Evolutionary conservation across 73 alveolate species (phyloP).

Genomic region (Paramecium octaurelia): DNA sequence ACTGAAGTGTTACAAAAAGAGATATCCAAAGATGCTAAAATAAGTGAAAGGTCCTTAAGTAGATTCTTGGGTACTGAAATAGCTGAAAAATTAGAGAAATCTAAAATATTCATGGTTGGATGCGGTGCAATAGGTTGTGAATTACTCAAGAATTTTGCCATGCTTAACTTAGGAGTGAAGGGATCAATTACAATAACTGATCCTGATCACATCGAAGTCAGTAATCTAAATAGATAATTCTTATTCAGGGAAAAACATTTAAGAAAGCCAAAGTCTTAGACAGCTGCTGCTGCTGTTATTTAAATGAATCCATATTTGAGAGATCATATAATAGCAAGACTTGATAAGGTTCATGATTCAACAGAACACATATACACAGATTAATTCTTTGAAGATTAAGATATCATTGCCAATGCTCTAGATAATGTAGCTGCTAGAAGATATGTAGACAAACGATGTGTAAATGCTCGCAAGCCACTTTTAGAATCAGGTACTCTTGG

Average conservation of each 20-base stretch:
- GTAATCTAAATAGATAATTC: slow-evolving; percentile 94
- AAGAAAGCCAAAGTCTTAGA: slow-evolving; percentile 87
- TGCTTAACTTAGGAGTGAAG: slow-evolving; percentile 80
- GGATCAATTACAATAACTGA: slow-evolving; percentile 89
- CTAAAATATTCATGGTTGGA: slow-evolving; percentile 77
- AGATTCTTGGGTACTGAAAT: slow-evolving; percentile 44
- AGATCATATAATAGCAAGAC: slow-evolving; percentile 86
- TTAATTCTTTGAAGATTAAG: slow-evolving; percentile 79
- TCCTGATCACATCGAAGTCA: slow-evolving; percentile 96
- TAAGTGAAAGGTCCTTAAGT: neutral
- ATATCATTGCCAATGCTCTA: slow-evolving; percentile 91
- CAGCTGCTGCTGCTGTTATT: slow-evolving; percentile 96
- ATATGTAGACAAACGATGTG: slow-evolving; percentile 92
- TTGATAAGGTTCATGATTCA: slow-evolving; percentile 88
- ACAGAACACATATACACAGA: slow-evolving; percentile 89
- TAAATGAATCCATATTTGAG: slow-evolving; percentile 89
- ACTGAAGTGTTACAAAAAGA: slow-evolving; percentile 78
- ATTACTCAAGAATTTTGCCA: slow-evolving; percentile 88
- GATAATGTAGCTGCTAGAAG: slow-evolving; percentile 95
- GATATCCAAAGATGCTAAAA: neutral
- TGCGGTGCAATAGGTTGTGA: slow-evolving; percentile 97
- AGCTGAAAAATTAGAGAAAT: slow-evolving; percentile 20
- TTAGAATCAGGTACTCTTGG: slow-evolving; percentile 97
- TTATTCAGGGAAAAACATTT: slow-evolving; percentile 96
- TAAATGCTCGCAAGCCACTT: slow-evolving; percentile 83